phyloP scores from a whole-genome alignment of 352 stramenopile species.

The Phytophthora lateralis region DNA sequence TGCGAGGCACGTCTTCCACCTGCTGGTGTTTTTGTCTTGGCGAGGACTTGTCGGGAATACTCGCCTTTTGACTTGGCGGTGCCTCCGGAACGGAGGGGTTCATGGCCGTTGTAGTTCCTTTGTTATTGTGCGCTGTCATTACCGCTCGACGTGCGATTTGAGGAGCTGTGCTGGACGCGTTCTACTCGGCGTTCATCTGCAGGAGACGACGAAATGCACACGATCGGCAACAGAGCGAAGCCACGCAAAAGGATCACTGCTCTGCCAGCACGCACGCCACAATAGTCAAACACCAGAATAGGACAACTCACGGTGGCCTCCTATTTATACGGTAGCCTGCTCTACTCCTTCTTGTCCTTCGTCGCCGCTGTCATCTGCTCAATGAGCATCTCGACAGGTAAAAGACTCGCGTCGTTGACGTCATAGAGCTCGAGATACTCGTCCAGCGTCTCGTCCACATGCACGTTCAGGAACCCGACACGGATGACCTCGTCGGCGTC shows the following conservation, averaged over 20 bases:
- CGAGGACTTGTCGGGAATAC: conserved; percentile 24
- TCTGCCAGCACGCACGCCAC: conserved; percentile 23
- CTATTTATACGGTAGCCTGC: conserved; percentile 29
- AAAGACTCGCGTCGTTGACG: conserved; percentile 60
- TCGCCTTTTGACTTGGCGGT: conserved; percentile 17
- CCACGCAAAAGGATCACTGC: conserved; percentile 28
- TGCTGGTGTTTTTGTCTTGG: conserved; percentile 28
- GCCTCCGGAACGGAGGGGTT: conserved; percentile 29
- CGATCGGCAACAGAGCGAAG: conserved; percentile 6
- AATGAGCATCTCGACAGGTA: conserved; percentile 46
- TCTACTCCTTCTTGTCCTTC: conserved; percentile 10
- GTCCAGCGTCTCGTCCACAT: conserved; percentile 60
- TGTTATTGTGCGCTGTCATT: conserved; percentile 36
- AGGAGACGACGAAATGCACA: conserved; percentile 12
- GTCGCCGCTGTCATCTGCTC: conserved; percentile 32
- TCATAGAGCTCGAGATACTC: conserved; percentile 63
- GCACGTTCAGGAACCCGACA: conserved; percentile 71
- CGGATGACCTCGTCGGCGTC: conserved; percentile 64
- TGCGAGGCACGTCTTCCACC: conserved; percentile 9
- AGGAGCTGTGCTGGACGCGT: conserved; percentile 2
- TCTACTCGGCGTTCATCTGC: conserved; percentile 21
- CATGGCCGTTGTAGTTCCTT: conserved; percentile 32
- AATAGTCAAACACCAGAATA: conserved; percentile 31
- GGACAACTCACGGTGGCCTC: conserved; percentile 1
- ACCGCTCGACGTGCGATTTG: conserved; percentile 3